phyloP scores from a whole-genome alignment of 306 rosid species.

The Prunus mume region DNA sequence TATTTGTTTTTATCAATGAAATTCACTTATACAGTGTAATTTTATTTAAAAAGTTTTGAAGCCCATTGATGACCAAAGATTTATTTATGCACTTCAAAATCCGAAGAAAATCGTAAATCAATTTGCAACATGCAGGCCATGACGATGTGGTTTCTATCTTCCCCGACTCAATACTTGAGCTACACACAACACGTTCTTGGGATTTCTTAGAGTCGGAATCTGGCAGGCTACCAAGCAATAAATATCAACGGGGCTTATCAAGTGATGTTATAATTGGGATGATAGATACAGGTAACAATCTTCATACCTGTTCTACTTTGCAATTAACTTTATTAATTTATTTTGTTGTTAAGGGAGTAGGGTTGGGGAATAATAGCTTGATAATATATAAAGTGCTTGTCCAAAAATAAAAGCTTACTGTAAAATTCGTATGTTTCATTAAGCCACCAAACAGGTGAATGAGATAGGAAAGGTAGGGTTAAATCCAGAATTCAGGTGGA shows the following conservation, averaged over 20 bases:
- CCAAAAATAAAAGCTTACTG: too few relatives aligned
- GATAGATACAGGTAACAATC: constrained; percentile 69
- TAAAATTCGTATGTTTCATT: too few relatives aligned
- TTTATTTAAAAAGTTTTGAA: too few relatives aligned
- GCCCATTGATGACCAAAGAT: too few relatives aligned
- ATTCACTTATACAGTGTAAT: too few relatives aligned
- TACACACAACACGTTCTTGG: constrained; percentile 97
- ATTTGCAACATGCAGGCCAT: constrained; percentile 35
- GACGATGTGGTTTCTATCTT: constrained; percentile 70
- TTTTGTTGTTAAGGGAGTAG: too few relatives aligned
- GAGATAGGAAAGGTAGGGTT: too few relatives aligned
- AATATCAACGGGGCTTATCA: constrained; percentile 24
- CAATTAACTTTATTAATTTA: not conserved
- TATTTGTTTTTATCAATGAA: too few relatives aligned
- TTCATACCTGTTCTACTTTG: not conserved
- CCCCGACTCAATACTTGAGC: constrained; percentile 53
- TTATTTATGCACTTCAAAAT: not conserved
- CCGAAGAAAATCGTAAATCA: not conserved
- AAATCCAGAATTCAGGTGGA: too few relatives aligned
- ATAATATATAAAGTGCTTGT: too few relatives aligned
- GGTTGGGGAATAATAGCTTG: too few relatives aligned
- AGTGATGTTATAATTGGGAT: constrained; percentile 64
- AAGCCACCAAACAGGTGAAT: too few relatives aligned
- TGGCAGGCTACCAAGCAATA: constrained; percentile 18
- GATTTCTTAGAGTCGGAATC: constrained; percentile 63